phyloP scores from a whole-genome alignment of 306 rosid species.

The Lotus japonicus region DNA sequence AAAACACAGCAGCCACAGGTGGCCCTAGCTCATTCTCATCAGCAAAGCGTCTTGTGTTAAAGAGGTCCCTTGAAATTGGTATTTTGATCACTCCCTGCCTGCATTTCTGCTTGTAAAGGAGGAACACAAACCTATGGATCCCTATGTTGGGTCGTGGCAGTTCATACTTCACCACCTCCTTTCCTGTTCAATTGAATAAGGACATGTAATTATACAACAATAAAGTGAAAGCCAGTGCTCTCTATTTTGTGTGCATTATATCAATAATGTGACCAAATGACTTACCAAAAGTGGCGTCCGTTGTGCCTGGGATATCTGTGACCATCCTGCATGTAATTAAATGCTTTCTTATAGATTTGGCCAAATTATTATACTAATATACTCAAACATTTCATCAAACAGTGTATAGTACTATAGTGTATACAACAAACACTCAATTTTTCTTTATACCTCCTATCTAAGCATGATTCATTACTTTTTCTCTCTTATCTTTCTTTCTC shows the following conservation, averaged over 20 bases:
- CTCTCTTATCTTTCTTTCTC: too few relatives aligned
- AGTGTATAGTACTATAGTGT: too few relatives aligned
- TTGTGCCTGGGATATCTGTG: constrained; percentile 92
- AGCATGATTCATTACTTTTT: too few relatives aligned
- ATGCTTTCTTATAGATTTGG: neutral
- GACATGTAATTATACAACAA: too few relatives aligned
- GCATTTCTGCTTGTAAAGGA: constrained; percentile 65
- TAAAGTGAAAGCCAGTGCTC: too few relatives aligned
- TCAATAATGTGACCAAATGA: neutral
- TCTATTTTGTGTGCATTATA: too few relatives aligned
- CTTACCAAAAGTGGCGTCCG: constrained; percentile 73
- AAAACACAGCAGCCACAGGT: constrained; percentile 89
- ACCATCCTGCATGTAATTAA: constrained; percentile 57
- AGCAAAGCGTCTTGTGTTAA: constrained; percentile 52
- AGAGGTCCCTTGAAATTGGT: constrained; percentile 56
- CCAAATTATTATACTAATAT: too few relatives aligned
- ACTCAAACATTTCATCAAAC: too few relatives aligned
- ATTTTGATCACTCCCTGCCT: constrained; percentile 37
- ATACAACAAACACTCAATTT: too few relatives aligned
- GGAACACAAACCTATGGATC: constrained; percentile 82
- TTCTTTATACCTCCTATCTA: too few relatives aligned
- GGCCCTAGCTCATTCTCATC: constrained; percentile 52
- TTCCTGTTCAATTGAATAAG: constrained; percentile 34
- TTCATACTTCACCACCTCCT: constrained; percentile 64
- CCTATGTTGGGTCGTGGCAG: constrained; percentile 80